These are phyloP conservation scores for Naegleria fowleri DNA, from an alignment of 208 protist species.

Conservation along the genomic window DNA sequence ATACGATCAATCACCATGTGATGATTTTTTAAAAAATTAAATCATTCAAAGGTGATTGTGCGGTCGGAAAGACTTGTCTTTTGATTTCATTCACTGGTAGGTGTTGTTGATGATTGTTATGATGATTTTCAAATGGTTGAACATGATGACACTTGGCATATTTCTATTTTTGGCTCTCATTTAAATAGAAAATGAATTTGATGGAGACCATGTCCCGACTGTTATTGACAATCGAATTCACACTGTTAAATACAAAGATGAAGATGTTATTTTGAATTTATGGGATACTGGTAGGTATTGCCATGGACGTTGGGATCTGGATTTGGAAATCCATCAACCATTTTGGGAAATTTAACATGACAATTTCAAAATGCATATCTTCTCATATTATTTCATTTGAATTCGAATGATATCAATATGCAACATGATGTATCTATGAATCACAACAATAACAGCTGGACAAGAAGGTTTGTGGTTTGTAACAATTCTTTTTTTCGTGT, in stretches of 20 bases:
- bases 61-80: slow-evolving; percentile 1
- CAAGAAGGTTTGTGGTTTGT: slow-evolving; percentile 5
- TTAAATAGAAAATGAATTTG: not conserved
- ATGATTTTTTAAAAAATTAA: not conserved
- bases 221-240: not conserved
- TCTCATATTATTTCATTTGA: too few species aligned
- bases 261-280: not conserved
- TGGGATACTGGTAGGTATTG: slow-evolving; percentile 1
- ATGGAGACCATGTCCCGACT: not conserved
- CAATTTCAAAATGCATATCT: too few species aligned
- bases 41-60: not conserved
- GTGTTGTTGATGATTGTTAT: not conserved
- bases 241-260: not conserved
- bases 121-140: not conserved
- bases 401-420: too few species aligned
- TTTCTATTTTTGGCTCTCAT: too few species aligned
- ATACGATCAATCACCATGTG: too few species aligned
- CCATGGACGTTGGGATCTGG: too few species aligned
- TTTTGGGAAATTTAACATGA: too few species aligned
- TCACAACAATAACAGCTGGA: not conserved
- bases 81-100: not conserved
- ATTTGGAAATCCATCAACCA: too few species aligned
- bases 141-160: not conserved
- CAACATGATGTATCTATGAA: too few species aligned
- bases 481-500: too few species aligned